A percentile compares a stretch with the other conserved stretches of the same genome.
phyloP scores from a whole-genome alignment of 75 land plant species.

The Pseudotsuga menziesii region DNA sequence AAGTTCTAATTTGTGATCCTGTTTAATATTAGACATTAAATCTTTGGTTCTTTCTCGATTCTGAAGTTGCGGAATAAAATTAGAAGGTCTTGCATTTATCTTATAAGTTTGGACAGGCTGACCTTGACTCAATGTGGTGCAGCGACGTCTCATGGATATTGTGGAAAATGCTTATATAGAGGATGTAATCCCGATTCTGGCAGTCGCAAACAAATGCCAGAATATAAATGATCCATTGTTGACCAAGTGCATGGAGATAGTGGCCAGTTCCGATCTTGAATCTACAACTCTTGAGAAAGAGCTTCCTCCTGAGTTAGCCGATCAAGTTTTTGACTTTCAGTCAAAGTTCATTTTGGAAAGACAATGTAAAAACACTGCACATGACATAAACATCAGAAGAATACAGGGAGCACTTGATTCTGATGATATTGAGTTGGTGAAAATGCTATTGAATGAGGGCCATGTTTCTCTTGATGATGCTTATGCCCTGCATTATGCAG shows the following conservation, averaged over 20 bases:
- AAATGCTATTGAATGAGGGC: conserved; percentile 43
- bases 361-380: no score
- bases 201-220: conserved; percentile 34
- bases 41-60: no score
- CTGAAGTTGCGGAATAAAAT: no score
- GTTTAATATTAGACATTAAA: no score
- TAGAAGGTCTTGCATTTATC: no score
- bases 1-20: no score
- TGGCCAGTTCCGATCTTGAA: conserved; percentile 61
- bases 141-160: conserved; percentile 66
- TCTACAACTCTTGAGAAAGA: conserved; percentile 55
- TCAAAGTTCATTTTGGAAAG: no score
- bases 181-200: conserved; percentile 67
- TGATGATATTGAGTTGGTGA: conserved; percentile 62
- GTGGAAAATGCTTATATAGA: conserved; percentile 62
- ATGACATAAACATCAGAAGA: conserved; percentile 46
- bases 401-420: conserved; percentile 71
- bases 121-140: conserved; percentile 11
- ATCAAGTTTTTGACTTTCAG: conserved; percentile 26
- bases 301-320: conserved; percentile 41
- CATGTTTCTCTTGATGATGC: conserved; percentile 34
- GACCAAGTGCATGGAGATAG: conserved; percentile 32
- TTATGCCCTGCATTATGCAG: conserved; percentile 61
- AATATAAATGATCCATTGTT: conserved; percentile 23
- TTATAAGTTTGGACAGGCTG: no score